Evolutionary conservation across 306 rosid genomes (phyloP).

Genomic region (Lathyrus oleraceus): DNA sequence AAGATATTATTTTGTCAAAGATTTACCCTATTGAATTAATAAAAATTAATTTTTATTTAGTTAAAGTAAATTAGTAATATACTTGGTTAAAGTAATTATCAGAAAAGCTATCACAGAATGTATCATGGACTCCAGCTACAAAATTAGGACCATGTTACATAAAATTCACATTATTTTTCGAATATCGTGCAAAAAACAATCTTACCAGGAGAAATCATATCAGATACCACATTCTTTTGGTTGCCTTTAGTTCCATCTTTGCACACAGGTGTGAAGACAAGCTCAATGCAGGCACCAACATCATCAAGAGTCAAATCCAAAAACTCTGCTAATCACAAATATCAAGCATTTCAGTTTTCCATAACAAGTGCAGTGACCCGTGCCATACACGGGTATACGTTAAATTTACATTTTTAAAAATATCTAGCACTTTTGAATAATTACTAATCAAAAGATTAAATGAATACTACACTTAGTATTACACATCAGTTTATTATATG

Average conservation of each 20-base stretch:
- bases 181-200: conserved; percentile 16
- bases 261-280: conserved; percentile 80
- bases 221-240: conserved; percentile 59
- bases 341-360: conserved; percentile 29
- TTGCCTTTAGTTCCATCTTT: conserved; percentile 75
- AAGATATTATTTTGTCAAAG: conserved; percentile 8
- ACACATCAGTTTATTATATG: too few species aligned
- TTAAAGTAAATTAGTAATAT: background rate
- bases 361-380: background rate
- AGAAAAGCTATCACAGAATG: background rate
- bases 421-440: background rate
- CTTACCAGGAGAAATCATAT: conserved; percentile 70
- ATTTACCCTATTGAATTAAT: background rate
- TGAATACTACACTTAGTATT: too few species aligned
- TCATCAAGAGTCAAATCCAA: conserved; percentile 81
- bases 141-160: conserved; percentile 12
- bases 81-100: conserved; percentile 21
- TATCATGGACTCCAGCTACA: conserved; percentile 8
- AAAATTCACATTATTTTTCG: conserved; percentile 24
- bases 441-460: background rate
- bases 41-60: background rate
- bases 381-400: background rate
- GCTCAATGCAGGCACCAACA: conserved; percentile 71
- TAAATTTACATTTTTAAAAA: background rate
- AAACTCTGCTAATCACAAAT: conserved; percentile 53